Conservation (phyloP, 2,329 filamentous ascomycete species). For the Ciborinia camelliae region DNA sequence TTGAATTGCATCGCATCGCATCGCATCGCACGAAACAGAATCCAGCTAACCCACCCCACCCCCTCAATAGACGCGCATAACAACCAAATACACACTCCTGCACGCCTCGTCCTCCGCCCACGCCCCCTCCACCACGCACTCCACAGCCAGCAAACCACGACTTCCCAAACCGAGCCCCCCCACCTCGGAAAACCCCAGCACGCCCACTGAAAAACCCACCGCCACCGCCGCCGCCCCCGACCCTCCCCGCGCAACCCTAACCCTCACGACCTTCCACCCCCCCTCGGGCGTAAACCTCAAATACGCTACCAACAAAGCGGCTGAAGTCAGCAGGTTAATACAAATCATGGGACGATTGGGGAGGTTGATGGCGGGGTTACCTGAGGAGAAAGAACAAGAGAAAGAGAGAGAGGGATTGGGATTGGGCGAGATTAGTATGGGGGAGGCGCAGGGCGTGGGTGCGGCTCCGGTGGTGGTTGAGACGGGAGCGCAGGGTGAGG, state of each 20-base stretch:
- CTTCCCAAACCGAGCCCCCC: slow-evolving; percentile 35
- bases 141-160: slow-evolving; percentile 26
- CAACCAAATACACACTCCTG: slow-evolving; percentile 82
- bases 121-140: slow-evolving; percentile 26
- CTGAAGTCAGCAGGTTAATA: slow-evolving; percentile 82
- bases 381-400: slow-evolving; percentile 38
- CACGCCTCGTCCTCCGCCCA: slow-evolving; percentile 39
- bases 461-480: slow-evolving; percentile 50
- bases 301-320: slow-evolving; percentile 86
- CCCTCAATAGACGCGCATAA: slow-evolving; percentile 71
- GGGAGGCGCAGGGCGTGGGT: slow-evolving; percentile 40
- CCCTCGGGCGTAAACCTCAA: slow-evolving; percentile 78
- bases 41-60: slow-evolving; percentile 20
- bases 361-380: slow-evolving; percentile 61
- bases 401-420: slow-evolving; percentile 27
- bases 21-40: too few species aligned
- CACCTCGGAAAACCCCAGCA: slow-evolving; percentile 32
- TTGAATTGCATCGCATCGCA: too few species aligned
- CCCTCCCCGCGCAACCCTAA: slow-evolving; percentile 65
- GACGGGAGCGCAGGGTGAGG: too few species aligned
- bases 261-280: slow-evolving; percentile 87
- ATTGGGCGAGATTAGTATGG: slow-evolving; percentile 38
- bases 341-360: slow-evolving; percentile 70
- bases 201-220: slow-evolving; percentile 28
- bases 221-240: slow-evolving; percentile 41